Conservation (phyloP, 352 stramenopile species). For the Phytophthora colocasiae region DNA sequence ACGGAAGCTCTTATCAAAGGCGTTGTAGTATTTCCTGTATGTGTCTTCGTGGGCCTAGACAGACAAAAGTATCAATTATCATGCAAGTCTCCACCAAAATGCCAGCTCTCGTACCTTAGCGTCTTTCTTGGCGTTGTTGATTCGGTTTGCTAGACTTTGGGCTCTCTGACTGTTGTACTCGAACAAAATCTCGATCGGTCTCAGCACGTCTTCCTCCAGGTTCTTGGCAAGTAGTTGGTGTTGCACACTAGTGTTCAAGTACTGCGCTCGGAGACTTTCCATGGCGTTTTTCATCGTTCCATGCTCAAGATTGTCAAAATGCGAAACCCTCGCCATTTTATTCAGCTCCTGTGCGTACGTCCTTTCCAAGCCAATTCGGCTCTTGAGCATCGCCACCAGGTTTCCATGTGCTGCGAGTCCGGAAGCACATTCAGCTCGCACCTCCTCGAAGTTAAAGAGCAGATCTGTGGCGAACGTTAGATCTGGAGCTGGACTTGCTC, state of each 20-base stretch:
- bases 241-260: conserved; percentile 86
- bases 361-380: conserved; percentile 73
- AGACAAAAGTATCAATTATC: background rate
- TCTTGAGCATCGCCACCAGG: conserved; percentile 73
- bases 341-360: conserved; percentile 74
- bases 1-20: conserved; percentile 79
- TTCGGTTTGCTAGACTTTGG: conserved; percentile 58
- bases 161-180: conserved; percentile 61
- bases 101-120: conserved; percentile 50
- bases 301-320: conserved; percentile 63
- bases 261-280: conserved; percentile 69
- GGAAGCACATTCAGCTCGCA: conserved; percentile 49
- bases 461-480: conserved; percentile 79
- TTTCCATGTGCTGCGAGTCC: conserved; percentile 64
- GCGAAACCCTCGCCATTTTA: conserved; percentile 66
- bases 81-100: background rate
- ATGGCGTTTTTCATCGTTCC: conserved; percentile 67
- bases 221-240: conserved; percentile 74
- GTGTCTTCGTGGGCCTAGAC: conserved; percentile 63
- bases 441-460: conserved; percentile 81
- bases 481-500: conserved; percentile 23
- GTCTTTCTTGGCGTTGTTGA: conserved; percentile 80
- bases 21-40: conserved; percentile 75
- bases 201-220: conserved; percentile 80
- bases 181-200: conserved; percentile 71